Base-by-base conservation (phyloP, 1,284 basidiomycete species). In the Cystobasidiaceae sp. region DNA sequence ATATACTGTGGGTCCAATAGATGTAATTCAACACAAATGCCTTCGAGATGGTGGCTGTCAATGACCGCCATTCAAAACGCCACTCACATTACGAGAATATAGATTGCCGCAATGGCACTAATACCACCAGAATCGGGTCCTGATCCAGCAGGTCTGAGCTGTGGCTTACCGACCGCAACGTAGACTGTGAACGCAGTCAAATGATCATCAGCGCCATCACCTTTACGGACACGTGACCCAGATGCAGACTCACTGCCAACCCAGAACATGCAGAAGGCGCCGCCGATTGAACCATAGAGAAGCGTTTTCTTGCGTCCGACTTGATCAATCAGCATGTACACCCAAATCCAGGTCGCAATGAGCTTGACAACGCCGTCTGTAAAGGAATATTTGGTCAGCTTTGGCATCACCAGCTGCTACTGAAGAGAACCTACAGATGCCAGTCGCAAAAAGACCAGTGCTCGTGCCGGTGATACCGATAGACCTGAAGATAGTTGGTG, bases 381-480 rank as follows among this genome's bases (percentile, higher is more conserved):
- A 11, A 39, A 39, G 11, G 37, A 39, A n/a, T n/a, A n/a, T 39
- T 39, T 11, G 11, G 37, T 39, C n/a, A 39, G n/a, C 11, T 39
- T 39, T 39, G n/a, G 37, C 37, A 11, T n/a, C 37, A 11, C n/a
- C n/a, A 39, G 37, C 37, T 39, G 11, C n/a, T 39, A 39, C 11
- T 39, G 80, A 30, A 88, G 83, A 1, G 85, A 83, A 6, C 86
- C 86, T 65, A 88, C 84, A 0, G 86, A 88, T 9, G 52, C 89
- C 89, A 8, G 89, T 90, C 1, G 88, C 87, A 33, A 90, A 80
- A 1, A 89, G 80, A 0, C 81, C 81, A 0, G 85, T 81, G 71
- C 82, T 85, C n/a, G 71, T 68, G 0, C 84, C 84, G 0, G 70
- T 73, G 11, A 86, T 75, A 19, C 84, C 82, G 17, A 88, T 80